Conservation (phyloP, 164 flowering plant genomes). For the Nelumbo lutea region DNA sequence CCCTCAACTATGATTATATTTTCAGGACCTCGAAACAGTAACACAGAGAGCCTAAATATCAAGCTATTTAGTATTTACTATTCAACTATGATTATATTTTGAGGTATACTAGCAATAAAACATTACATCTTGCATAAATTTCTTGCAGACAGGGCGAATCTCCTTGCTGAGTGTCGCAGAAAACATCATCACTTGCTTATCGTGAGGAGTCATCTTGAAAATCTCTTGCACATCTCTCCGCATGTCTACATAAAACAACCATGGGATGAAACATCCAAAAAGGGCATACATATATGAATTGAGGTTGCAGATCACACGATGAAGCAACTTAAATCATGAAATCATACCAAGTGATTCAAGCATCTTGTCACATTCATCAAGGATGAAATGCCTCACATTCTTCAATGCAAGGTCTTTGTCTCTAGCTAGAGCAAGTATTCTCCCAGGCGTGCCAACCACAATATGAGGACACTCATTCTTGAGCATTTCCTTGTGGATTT, state of each 20-base stretch:
- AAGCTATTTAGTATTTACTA: too few species aligned
- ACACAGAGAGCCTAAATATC: too few species aligned
- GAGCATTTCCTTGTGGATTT: conserved; percentile 77
- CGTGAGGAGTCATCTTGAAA: conserved; percentile 98
- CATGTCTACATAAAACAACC: conserved; percentile 54
- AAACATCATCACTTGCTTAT: conserved; percentile 99
- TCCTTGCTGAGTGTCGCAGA: conserved; percentile 99
- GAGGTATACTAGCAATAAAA: conserved; percentile 55
- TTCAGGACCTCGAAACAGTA: too few species aligned
- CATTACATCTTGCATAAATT: conserved; percentile 99
- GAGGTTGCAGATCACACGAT: not conserved
- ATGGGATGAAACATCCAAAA: not conserved
- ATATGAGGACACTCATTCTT: conserved; percentile 96
- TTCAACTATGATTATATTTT: not conserved
- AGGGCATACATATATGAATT: conserved; percentile 1
- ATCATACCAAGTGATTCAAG: conserved; percentile 90
- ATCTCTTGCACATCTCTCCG: conserved; percentile 97
- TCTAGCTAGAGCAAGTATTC: conserved; percentile 77
- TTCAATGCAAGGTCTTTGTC: conserved; percentile 90
- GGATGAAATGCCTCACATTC: conserved; percentile 95
- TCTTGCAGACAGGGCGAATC: conserved; percentile 99
- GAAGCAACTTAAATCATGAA: not conserved
- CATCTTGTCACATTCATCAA: conserved; percentile 99
- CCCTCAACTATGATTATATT: too few species aligned
- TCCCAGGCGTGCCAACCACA: conserved; percentile 98